These are phyloP conservation scores for Paramecium sexaurelia DNA, from an alignment of 73 alveolate species.

Conservation along the genomic window DNA sequence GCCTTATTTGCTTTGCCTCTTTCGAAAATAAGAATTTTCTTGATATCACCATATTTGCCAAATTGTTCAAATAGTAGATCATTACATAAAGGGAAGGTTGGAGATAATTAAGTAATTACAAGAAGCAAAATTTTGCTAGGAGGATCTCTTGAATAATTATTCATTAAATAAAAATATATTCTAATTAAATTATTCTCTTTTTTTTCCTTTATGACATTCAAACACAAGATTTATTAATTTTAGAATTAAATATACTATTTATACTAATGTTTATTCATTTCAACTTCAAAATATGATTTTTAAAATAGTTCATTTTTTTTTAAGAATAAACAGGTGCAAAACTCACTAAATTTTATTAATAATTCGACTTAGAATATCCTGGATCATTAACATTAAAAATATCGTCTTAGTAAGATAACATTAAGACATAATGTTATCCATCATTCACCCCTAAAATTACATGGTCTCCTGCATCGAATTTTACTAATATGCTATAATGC, in stretches of 20 bases:
- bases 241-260: background rate
- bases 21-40: slow-evolving; percentile 21
- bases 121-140: slow-evolving; percentile 43
- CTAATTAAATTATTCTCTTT: background rate
- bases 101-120: slow-evolving; percentile 29
- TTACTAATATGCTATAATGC: background rate
- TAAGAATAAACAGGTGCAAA: background rate
- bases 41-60: background rate
- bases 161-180: background rate
- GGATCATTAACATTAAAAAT: slow-evolving; percentile 77
- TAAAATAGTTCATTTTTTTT: background rate
- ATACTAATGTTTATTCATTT: slow-evolving; percentile 15
- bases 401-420: slow-evolving; percentile 48
- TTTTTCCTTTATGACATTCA: background rate
- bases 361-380: slow-evolving; percentile 49
- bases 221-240: background rate
- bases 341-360: background rate
- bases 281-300: slow-evolving; percentile 23
- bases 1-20: slow-evolving; percentile 55
- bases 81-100: slow-evolving; percentile 44
- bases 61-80: background rate
- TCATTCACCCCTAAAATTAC: slow-evolving; percentile 70
- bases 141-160: slow-evolving; percentile 53
- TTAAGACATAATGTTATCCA: slow-evolving; percentile 76
- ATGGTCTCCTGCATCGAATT: slow-evolving; percentile 47